Conservation (phyloP, 352 stramenopile species). For the Phytophthora capsici region DNA sequence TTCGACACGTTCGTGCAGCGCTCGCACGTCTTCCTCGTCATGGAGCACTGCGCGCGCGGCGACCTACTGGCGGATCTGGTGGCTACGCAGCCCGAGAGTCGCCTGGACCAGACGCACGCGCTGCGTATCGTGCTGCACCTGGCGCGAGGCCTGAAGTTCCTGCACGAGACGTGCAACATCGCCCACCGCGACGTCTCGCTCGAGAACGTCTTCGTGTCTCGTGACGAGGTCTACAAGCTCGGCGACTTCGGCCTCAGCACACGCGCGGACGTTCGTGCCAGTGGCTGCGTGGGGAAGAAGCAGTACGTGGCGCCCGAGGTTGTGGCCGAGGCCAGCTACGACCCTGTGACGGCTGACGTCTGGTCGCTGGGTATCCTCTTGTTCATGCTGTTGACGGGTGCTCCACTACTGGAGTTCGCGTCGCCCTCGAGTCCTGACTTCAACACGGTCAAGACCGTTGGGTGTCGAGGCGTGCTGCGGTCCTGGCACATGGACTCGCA, state of each 20-base stretch:
- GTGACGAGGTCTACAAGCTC: slow-evolving; percentile 56
- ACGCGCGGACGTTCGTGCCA: slow-evolving; percentile 22
- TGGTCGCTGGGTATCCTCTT: slow-evolving; percentile 68
- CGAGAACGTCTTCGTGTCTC: slow-evolving; percentile 61
- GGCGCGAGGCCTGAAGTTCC: slow-evolving; percentile 34
- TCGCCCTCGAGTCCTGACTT: slow-evolving; percentile 39
- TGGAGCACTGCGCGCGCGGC: slow-evolving; percentile 61
- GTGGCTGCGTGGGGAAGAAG: slow-evolving; percentile 37
- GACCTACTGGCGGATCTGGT: slow-evolving; percentile 52
- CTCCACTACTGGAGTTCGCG: slow-evolving; percentile 45
- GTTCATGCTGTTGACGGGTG: slow-evolving; percentile 67
- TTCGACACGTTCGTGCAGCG: slow-evolving; percentile 45
- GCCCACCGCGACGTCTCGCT: slow-evolving; percentile 68
- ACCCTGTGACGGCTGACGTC: slow-evolving; percentile 46
- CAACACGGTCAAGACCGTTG: slow-evolving; percentile 29
- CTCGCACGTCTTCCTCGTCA: slow-evolving; percentile 49
- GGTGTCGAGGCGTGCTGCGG: slow-evolving; percentile 41
- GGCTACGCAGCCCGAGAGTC: slow-evolving; percentile 31
- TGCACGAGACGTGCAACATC: slow-evolving; percentile 37
- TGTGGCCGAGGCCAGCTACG: slow-evolving; percentile 32
- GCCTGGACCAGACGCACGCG: slow-evolving; percentile 31
- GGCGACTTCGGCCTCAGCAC: slow-evolving; percentile 60
- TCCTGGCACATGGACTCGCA: slow-evolving; percentile 37
- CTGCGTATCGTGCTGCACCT: slow-evolving; percentile 42
- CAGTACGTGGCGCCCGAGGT: slow-evolving; percentile 51